Evolutionary conservation across 139 green algal species (phyloP).

Genomic region (Dunaliella sp.): DNA sequence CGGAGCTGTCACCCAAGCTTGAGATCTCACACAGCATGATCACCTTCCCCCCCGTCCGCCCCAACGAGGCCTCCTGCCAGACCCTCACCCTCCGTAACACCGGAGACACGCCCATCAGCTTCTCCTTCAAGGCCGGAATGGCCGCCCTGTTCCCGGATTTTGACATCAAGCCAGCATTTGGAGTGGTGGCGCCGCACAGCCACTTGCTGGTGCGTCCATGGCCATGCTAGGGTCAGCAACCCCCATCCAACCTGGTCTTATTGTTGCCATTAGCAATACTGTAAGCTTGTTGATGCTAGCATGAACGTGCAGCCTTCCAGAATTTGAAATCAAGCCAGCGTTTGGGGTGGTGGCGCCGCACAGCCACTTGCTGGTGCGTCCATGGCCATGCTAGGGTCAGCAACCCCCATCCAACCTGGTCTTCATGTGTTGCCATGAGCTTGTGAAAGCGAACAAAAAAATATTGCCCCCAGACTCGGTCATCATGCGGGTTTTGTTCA

Average conservation of each 20-base stretch:
- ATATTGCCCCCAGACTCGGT: too few relatives aligned
- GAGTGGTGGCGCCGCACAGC: conserved; percentile 49
- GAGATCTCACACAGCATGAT: conserved; percentile 38
- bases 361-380: conserved; percentile 50
- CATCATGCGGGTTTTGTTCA: too few relatives aligned
- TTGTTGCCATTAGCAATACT: too few relatives aligned
- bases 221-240: too few relatives aligned
- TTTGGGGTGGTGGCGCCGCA: conserved; percentile 48
- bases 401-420: too few relatives aligned
- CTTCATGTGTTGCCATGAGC: too few relatives aligned
- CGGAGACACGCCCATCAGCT: conserved; percentile 63
- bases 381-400: too few relatives aligned
- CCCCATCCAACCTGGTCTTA: too few relatives aligned
- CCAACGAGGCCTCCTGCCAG: conserved; percentile 40
- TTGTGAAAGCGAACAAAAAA: too few relatives aligned
- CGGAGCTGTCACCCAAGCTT: conserved; percentile 49
- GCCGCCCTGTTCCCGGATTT: conserved; percentile 23
- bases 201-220: conserved; percentile 50
- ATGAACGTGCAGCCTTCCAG: too few relatives aligned
- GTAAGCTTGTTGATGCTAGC: too few relatives aligned
- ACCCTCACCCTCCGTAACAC: conserved; percentile 62
- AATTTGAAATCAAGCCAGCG: conserved; percentile 32
- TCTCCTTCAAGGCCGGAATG: conserved; percentile 32
- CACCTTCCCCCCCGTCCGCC: conserved; percentile 52
- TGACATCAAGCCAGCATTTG: conserved; percentile 24